Evolutionary conservation across 352 stramenopile genomes (phyloP).

Genomic region (Phytophthora constricta): DNA sequence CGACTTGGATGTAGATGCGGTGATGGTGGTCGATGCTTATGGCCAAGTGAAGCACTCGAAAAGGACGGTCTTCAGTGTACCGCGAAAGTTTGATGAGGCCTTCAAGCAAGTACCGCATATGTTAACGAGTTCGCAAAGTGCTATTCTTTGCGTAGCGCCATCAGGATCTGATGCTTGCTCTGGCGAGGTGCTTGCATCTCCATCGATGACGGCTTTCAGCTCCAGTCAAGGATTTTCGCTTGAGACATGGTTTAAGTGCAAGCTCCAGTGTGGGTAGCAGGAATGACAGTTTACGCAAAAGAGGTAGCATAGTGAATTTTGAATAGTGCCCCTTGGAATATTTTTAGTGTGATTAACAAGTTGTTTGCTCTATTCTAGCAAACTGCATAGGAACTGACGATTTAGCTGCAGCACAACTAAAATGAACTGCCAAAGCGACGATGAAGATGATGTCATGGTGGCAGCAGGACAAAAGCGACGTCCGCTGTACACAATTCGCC

Average conservation of each 20-base stretch:
- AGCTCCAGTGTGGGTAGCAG: no score
- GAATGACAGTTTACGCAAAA: no score
- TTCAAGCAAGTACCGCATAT: background rate
- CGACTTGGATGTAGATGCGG: background rate
- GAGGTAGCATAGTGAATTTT: no score
- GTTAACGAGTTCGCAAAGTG: background rate
- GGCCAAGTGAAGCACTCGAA: background rate
- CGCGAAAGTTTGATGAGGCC: background rate
- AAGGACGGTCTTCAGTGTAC: background rate
- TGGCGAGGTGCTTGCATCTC: no score
- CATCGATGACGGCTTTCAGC: constrained; percentile 30
- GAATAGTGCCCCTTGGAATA: no score
- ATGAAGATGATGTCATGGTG: background rate
- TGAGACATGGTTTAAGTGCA: constrained; percentile 47
- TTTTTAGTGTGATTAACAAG: background rate
- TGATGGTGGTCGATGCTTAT: background rate
- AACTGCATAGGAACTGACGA: background rate
- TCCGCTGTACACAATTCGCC: constrained; percentile 55
- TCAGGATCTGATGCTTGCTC: no score
- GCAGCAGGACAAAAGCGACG: background rate
- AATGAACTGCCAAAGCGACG: constrained; percentile 15
- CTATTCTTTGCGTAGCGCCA: no score
- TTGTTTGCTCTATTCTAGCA: constrained; percentile 23
- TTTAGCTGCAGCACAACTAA: background rate
- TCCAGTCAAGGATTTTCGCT: constrained; percentile 46